Base-by-base conservation (phyloP, 306 rosid species). In the Sophora flavescens region DNA sequence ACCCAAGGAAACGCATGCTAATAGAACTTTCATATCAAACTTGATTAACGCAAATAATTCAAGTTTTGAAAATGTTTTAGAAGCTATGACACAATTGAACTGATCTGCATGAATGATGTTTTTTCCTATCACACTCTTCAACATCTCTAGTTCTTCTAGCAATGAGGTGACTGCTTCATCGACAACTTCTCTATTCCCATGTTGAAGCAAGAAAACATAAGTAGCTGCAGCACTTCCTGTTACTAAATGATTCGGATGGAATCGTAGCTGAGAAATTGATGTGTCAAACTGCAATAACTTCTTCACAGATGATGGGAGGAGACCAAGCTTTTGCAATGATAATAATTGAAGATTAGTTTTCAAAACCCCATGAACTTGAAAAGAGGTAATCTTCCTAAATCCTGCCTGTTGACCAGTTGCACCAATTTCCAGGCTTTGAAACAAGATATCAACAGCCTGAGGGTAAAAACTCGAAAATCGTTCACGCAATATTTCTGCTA, bases 151-250 rank as follows among this genome's bases (percentile, higher is more conserved):
- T 88, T 93, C 97, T 74, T 91, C 89, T 41, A 58, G 81, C 87
- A 93, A 72, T 50, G 78, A 84, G 66, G 84, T 53, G 69, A 91
- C 69, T 38, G 89, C 82, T 84, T 86, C 91, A 69, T 93, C 86
- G 8, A 91, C 98, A 79, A 93, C 93, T 82, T 93, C 98, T 74
- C 81, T 35, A 80, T 90, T 93, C 82, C 88, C 89, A 16, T 93
- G 97, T 73, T 93, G 97, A 86, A 93, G 98, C 84, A 93, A 70
- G 85, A 91, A 93, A 75, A 91, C 82, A 84, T 91, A 93, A 70
- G 97, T 93, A 77, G 96, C 98, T 53, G 97, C 96, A 56, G 94
- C 82, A 84, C 97, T 88, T 50, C 94, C 94, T 0, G 98, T 90
- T 18, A 93, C 90, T 69, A 90, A 80, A 79, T 90, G 93, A 91